phyloP scores from a whole-genome alignment of 2,329 filamentous ascomycete species.

The Botryotinia calthae region DNA sequence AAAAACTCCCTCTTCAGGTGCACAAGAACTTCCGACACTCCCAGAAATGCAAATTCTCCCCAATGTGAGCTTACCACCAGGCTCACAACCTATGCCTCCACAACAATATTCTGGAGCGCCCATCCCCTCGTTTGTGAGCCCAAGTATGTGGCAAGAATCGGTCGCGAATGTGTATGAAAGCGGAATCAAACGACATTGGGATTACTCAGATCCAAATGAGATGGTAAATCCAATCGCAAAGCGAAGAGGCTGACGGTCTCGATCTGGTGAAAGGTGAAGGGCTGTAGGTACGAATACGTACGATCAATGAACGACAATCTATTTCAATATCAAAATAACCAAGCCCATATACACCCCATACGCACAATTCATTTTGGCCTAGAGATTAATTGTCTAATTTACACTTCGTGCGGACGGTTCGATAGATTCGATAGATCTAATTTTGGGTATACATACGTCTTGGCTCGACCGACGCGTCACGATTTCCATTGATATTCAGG shows the following conservation, averaged over 20 bases:
- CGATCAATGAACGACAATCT: neutral
- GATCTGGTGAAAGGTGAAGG: neutral
- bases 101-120: slow-evolving; percentile 54
- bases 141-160: slow-evolving; percentile 71
- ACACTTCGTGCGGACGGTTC: neutral
- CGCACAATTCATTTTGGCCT: neutral
- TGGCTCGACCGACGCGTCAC: neutral
- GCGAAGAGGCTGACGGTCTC: slow-evolving; percentile 8
- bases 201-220: slow-evolving; percentile 39
- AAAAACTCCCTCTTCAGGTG: slow-evolving; percentile 39
- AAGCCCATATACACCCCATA: neutral
- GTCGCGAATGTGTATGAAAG: slow-evolving; percentile 68
- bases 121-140: slow-evolving; percentile 61
- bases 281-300: neutral
- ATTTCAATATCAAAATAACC: neutral
- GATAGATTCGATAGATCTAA: neutral
- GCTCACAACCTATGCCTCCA: slow-evolving; percentile 48
- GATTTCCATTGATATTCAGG: neutral
- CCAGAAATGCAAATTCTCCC: slow-evolving; percentile 49
- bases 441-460: neutral
- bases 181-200: slow-evolving; percentile 61
- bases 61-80: slow-evolving; percentile 46
- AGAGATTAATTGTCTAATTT: slow-evolving; percentile 1
- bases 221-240: slow-evolving; percentile 21
- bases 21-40: slow-evolving; percentile 49